Conservation (phyloP, 805 yeast species). For the Kluyveromyces siamensis region DNA sequence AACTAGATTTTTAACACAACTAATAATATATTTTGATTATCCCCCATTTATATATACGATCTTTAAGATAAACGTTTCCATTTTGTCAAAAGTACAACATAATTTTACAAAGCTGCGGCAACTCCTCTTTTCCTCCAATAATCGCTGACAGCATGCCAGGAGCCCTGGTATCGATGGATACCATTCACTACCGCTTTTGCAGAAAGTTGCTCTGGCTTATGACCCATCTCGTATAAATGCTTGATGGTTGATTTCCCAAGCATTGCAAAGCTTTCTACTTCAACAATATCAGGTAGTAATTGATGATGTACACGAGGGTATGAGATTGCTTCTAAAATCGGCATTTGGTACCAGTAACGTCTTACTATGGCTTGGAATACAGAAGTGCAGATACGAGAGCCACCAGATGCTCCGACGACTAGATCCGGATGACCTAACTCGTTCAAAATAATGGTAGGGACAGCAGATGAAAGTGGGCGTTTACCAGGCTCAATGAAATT, state of each 20-base stretch:
- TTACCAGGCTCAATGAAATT: conserved; percentile 69
- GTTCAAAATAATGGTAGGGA: conserved; percentile 61
- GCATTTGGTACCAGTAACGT: conserved; percentile 45
- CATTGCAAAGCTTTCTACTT: conserved; percentile 44
- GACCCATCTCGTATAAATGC: conserved; percentile 39
- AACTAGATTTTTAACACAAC: no score
- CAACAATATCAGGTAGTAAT: conserved; percentile 60
- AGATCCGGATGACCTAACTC: conserved; percentile 45
- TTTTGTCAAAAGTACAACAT: no score
- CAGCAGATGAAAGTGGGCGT: conserved; percentile 77
- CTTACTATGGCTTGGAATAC: conserved; percentile 75
- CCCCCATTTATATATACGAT: no score
- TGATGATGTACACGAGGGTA: conserved; percentile 88
- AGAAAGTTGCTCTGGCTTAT: conserved; percentile 32
- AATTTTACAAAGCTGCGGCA: conserved; percentile 10
- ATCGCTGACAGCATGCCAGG: conserved; percentile 73
- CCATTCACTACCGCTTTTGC: conserved; percentile 55
- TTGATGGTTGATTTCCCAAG: conserved; percentile 34
- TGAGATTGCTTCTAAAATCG: conserved; percentile 60
- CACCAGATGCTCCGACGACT: conserved; percentile 90
- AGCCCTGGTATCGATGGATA: conserved; percentile 33
- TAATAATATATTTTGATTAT: no score
- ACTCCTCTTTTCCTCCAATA: conserved; percentile 80
- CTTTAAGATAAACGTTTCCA: no score
- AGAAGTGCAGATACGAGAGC: conserved; percentile 76